phyloP scores from a whole-genome alignment of 2,329 filamentous ascomycete species.

The Apiospora kogelbergensis region DNA sequence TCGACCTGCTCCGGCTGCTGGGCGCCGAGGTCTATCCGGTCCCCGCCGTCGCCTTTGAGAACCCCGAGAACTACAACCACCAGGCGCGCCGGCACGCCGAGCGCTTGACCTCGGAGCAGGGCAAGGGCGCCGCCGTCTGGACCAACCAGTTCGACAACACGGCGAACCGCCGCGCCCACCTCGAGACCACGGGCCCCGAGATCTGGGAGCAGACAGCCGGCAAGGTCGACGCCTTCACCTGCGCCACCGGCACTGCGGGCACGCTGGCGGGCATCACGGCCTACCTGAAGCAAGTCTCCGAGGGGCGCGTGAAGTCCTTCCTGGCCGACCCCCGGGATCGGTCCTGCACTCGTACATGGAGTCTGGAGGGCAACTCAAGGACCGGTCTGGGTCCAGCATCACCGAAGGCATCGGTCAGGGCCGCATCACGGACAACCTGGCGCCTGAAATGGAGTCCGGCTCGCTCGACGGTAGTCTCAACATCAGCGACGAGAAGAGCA shows the following conservation, averaged over 20 bases:
- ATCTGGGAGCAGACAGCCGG: conserved; percentile 93
- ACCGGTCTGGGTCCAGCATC: conserved; percentile 82
- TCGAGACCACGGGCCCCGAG: conserved; percentile 95
- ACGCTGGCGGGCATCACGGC: conserved; percentile 87
- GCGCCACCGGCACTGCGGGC: conserved; percentile 88
- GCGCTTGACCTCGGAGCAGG: conserved; percentile 62
- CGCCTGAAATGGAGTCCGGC: conserved; percentile 76
- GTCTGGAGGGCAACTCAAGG: conserved; percentile 79
- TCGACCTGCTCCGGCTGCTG: conserved; percentile 85
- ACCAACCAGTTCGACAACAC: conserved; percentile 99
- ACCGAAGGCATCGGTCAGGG: conserved; percentile 98
- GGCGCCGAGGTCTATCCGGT: conserved; percentile 96
- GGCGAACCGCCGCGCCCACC: conserved; percentile 89
- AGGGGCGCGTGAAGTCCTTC: conserved; percentile 79
- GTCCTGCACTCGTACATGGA: conserved; percentile 91
- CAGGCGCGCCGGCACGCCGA: conserved; percentile 92
- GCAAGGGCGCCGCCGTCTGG: conserved; percentile 69
- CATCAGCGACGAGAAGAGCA: conserved; percentile 89
- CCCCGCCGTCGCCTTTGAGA: conserved; percentile 91
- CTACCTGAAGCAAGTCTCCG: conserved; percentile 81
- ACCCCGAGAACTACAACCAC: conserved; percentile 97
- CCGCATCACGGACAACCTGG: conserved; percentile 90
- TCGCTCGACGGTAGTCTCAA: conserved; percentile 81
- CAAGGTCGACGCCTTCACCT: conserved; percentile 90
- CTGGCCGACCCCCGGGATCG: conserved; percentile 93